These are phyloP conservation scores for Endothia cerciana DNA, from an alignment of 2,329 filamentous ascomycete species.

Conservation along the genomic window DNA sequence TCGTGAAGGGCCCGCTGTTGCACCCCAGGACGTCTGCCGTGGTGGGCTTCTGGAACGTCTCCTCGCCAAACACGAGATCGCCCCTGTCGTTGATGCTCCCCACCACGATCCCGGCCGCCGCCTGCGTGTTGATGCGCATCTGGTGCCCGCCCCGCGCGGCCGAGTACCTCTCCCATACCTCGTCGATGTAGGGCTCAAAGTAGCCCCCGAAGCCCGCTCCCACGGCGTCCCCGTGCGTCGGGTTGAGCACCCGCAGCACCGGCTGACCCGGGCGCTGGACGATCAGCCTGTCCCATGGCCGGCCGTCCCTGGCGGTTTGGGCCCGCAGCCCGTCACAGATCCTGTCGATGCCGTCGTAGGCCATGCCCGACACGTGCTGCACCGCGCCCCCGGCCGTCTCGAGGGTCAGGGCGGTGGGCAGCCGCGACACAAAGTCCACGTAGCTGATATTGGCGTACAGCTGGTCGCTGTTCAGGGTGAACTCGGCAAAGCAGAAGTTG, in stretches of 20 bases:
- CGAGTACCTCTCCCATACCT: slow-evolving; percentile 46
- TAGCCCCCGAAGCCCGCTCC: slow-evolving; percentile 49
- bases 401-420: slow-evolving; percentile 58
- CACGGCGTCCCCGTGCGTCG: slow-evolving; percentile 48
- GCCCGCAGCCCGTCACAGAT: slow-evolving; percentile 57
- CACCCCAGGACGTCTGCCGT: slow-evolving; percentile 69
- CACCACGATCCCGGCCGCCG: slow-evolving; percentile 55
- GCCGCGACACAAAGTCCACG: slow-evolving; percentile 65
- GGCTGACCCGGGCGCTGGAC: slow-evolving; percentile 37
- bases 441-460: slow-evolving; percentile 68
- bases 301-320: slow-evolving; percentile 59
- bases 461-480: slow-evolving; percentile 60
- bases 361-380: slow-evolving; percentile 62
- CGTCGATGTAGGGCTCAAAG: slow-evolving; percentile 47
- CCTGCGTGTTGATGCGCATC: slow-evolving; percentile 68
- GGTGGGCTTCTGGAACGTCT: slow-evolving; percentile 58
- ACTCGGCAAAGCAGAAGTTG: slow-evolving; percentile 63
- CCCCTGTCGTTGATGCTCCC: slow-evolving; percentile 51
- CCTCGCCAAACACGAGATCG: slow-evolving; percentile 43
- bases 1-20: slow-evolving; percentile 64
- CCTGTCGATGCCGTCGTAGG: slow-evolving; percentile 56
- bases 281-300: slow-evolving; percentile 64
- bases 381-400: slow-evolving; percentile 45
- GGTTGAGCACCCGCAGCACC: slow-evolving; percentile 47
- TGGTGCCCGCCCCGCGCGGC: slow-evolving; percentile 34